Conservation (phyloP, 2,329 filamentous ascomycete genomes). For the Calonectria fujianensis region DNA sequence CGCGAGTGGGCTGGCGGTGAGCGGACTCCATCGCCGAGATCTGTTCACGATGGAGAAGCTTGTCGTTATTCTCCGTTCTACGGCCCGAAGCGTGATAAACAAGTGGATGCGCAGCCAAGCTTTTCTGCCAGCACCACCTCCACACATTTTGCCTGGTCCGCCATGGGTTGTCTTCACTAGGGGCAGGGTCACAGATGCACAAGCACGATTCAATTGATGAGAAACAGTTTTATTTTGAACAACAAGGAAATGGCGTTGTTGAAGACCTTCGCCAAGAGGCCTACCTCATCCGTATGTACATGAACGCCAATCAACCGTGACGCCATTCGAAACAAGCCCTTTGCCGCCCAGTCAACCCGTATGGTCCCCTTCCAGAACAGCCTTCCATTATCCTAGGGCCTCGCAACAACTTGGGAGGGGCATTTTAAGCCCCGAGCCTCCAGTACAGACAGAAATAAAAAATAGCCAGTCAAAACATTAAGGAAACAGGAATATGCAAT, state of each 20-base stretch:
- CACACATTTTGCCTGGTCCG: not conserved
- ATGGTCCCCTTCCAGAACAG: constrained; percentile 19
- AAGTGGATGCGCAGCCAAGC: not conserved
- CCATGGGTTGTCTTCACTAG: not conserved
- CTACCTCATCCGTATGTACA: constrained; percentile 53
- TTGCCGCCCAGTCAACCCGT: constrained; percentile 24
- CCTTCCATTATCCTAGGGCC: constrained; percentile 42
- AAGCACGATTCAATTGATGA: not conserved
- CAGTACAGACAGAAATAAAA: not conserved
- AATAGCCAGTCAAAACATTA: constrained; percentile 11
- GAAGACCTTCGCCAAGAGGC: constrained; percentile 49
- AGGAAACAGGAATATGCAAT: constrained; percentile 34
- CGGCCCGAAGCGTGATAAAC: constrained; percentile 6
- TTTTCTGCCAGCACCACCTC: not conserved
- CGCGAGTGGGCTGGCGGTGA: constrained; percentile 2
- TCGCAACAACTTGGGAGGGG: constrained; percentile 26
- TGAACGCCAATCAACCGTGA: constrained; percentile 41
- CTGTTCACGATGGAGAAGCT: not conserved
- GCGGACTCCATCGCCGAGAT: constrained; percentile 4
- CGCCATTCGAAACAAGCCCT: constrained; percentile 47
- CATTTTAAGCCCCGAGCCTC: constrained; percentile 5
- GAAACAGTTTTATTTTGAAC: constrained; percentile 28
- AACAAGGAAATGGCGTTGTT: constrained; percentile 52
- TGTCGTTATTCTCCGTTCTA: constrained; percentile 2
- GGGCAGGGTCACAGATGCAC: not conserved